Evolutionary conservation across 768 basidiomycete species (phyloP), one percentile per base, ranked within the genome.

Genomic region (Imleria badia): DNA sequence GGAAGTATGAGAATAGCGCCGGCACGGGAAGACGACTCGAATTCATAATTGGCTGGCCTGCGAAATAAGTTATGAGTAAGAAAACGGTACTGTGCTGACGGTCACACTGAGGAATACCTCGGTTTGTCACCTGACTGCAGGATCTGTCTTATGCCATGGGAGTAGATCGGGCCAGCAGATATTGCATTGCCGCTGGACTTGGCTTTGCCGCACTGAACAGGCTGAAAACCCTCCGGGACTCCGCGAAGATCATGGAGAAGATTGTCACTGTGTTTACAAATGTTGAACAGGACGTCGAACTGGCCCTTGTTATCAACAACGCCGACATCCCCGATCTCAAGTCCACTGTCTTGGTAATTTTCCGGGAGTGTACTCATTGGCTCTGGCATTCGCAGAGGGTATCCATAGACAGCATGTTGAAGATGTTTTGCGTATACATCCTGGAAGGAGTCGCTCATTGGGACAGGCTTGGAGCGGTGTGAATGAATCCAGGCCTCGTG

Each of bases 271-370:
- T 6, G 8, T 23, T 41, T 50, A n/a, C 31, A 31, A n/a, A 50
- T 31, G 15, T 50, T 50, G 17, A 50, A 50, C 15, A 50, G n/a
- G 30, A 50, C 48, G 19, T 33, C 30, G 31, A 50, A 50, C 19
- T 41, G 39, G 14, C 48, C 48, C 1, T n/a, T 15, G 19, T 5
- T 31, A 14, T 33, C 29, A 13, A 50, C 39, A 33, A 40, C 22
- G 40, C 48, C 48, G 4, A 50, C 48, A n/a, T 50, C 48, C 4
- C 48, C 48, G 13, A 50, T 50, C 15, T 50, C 9, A 50, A 50
- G 48, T 17, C 48, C 48, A n/a, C 2, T 1, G 5, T 50, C 20
- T 20, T 31, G 20, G 30, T 50, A 50, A 5, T 40, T 1, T 22
- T 50, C 10, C n/a, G 48, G 48, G 20, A 50, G 48, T 1, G 19